A percentile compares a stretch with the other conserved stretches of the same genome.
Evolutionary conservation across 1,284 basidiomycete species (phyloP).

Genomic region (Rhodotorula sp.): DNA sequence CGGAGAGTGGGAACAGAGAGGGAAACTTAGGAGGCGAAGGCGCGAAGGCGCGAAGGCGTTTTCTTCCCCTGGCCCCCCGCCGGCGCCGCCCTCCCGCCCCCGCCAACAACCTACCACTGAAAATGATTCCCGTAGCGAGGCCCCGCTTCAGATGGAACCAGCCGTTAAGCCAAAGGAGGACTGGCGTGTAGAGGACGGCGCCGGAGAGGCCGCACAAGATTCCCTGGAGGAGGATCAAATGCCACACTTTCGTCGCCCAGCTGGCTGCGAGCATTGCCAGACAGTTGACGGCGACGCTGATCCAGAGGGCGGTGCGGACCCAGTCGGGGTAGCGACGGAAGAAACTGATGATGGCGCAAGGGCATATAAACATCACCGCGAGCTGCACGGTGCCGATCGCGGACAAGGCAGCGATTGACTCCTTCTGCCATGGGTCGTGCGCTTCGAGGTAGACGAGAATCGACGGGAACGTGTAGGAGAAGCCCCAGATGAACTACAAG

Average conservation of each 20-base stretch:
- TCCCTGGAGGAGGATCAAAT: conserved; percentile 27
- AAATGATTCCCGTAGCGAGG: conserved; percentile 25
- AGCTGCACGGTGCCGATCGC: conserved; percentile 26
- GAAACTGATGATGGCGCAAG: conserved; percentile 11
- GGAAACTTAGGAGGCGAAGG: no score
- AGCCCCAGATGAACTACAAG: conserved; percentile 18
- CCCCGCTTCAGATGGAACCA: conserved; percentile 22
- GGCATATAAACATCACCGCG: conserved; percentile 28
- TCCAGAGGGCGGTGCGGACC: conserved; percentile 13
- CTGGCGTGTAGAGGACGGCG: conserved; percentile 28
- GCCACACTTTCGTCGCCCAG: conserved; percentile 31
- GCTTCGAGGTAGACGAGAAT: conserved; percentile 27
- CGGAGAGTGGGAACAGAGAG: no score
- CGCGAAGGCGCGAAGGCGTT: no score
- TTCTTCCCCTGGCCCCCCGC: no score
- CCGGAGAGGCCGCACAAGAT: conserved; percentile 18
- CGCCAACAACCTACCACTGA: conserved; percentile 20
- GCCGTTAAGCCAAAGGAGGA: conserved; percentile 29
- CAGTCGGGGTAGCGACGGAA: conserved; percentile 35
- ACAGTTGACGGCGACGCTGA: conserved; percentile 11
- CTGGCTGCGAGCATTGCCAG: conserved; percentile 18
- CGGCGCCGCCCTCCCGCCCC: no score
- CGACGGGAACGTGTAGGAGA: conserved; percentile 13
- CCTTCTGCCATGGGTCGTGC: conserved; percentile 18
- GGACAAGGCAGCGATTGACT: conserved; percentile 15